Conservation (phyloP, 169 alveolate species). For the Plasmodium gaboni region DNA sequence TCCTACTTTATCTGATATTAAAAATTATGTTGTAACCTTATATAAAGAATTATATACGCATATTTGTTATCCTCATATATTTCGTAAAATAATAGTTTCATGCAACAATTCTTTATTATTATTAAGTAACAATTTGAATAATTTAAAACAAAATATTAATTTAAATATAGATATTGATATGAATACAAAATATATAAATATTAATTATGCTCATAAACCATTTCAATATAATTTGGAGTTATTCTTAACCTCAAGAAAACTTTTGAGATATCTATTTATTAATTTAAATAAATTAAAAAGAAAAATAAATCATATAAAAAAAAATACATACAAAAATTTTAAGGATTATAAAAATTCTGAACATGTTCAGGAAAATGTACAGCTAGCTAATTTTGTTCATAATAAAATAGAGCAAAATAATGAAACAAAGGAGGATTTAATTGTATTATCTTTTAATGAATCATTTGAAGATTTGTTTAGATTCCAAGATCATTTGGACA, state of each 20-base stretch:
- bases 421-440: conserved; percentile 9
- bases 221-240: conserved; percentile 59
- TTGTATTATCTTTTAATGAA: conserved; percentile 42
- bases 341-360: neutral
- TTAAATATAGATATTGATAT: conserved; percentile 38
- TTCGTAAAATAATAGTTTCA: conserved; percentile 66
- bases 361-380: neutral
- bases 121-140: conserved; percentile 67
- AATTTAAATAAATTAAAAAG: conserved; percentile 27
- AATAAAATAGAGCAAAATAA: conserved; percentile 5
- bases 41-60: conserved; percentile 53
- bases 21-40: conserved; percentile 58
- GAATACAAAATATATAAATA: conserved; percentile 12
- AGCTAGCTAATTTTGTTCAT: neutral
- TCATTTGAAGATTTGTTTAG: conserved; percentile 51
- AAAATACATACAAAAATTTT: neutral
- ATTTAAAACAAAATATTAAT: conserved; percentile 59
- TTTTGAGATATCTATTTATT: conserved; percentile 24
- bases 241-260: conserved; percentile 39
- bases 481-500: conserved; percentile 49
- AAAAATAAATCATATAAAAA: conserved; percentile 29
- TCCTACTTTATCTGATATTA: conserved; percentile 56
- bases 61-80: conserved; percentile 39
- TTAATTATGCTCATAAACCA: conserved; percentile 17
- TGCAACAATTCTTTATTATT: conserved; percentile 59